Conservation (phyloP, 176 grass and related monocot genomes). For the Musa troglodytarum region DNA sequence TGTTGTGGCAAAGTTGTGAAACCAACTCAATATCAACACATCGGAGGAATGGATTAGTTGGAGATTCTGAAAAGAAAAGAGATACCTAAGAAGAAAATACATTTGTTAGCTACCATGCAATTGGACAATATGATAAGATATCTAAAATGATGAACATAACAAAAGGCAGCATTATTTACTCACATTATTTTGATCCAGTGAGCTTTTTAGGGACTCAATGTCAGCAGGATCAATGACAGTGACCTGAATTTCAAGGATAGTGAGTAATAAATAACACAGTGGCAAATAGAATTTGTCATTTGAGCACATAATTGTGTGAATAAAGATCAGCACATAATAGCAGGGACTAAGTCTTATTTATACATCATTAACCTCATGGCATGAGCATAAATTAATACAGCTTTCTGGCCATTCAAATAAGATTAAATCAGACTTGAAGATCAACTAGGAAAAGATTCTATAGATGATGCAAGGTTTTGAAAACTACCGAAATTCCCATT, state of each 20-base stretch:
- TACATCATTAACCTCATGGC: not conserved
- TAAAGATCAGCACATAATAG: no score
- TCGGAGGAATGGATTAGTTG: constrained; percentile 98
- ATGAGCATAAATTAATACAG: not conserved
- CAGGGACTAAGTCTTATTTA: not conserved
- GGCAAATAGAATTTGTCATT: not conserved
- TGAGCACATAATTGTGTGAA: no score
- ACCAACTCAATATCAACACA: constrained; percentile 91
- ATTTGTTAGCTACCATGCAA: not conserved
- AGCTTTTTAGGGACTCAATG: constrained; percentile 61
- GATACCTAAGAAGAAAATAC: constrained; percentile 43
- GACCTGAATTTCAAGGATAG: constrained; percentile 40
- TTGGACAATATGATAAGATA: not conserved
- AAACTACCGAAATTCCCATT: constrained; percentile 79
- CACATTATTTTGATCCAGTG: constrained; percentile 83
- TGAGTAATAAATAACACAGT: constrained; percentile 1
- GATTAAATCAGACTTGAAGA: not conserved
- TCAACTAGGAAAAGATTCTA: not conserved
- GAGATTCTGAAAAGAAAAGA: constrained; percentile 94
- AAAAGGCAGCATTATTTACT: constrained; percentile 8
- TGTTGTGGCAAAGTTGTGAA: constrained; percentile 84
- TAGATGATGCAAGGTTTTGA: not conserved
- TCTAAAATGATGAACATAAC: not conserved
- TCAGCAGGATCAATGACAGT: constrained; percentile 94
- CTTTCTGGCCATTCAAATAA: not conserved